Percentiles rank a stretch among this genome's conserved stretches.
phyloP scores from a whole-genome alignment of 345 rosid species.

The Eucalyptus victrix region DNA sequence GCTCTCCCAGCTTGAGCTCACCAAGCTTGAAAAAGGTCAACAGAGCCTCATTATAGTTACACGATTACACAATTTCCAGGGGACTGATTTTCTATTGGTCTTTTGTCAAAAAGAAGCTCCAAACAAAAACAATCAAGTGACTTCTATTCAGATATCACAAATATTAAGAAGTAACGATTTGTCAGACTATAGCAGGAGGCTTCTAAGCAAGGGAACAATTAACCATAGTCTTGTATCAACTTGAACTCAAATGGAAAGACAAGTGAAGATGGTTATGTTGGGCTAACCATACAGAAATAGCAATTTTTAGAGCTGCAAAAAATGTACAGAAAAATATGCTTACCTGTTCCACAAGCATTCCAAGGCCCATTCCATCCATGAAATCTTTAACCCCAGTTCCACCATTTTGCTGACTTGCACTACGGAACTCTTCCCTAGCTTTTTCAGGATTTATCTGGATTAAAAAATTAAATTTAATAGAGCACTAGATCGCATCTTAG shows the following conservation, averaged over 20 bases:
- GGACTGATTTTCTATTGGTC: neutral
- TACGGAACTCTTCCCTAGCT: constrained; percentile 90
- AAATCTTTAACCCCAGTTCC: constrained; percentile 90
- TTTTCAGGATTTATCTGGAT: constrained; percentile 88
- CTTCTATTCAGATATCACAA: neutral
- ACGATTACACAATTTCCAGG: neutral
- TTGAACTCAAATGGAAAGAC: neutral
- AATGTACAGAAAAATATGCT: neutral
- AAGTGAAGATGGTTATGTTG: neutral
- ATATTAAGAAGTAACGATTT: neutral
- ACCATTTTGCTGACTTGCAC: constrained; percentile 51
- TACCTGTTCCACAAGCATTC: constrained; percentile 91
- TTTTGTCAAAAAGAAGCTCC: neutral
- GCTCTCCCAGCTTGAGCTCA: constrained; percentile 84
- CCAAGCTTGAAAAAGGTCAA: constrained; percentile 42
- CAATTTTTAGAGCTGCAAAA: neutral
- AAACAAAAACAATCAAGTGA: neutral
- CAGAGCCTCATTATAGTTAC: neutral
- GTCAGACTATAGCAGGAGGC: neutral
- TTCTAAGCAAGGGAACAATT: neutral
- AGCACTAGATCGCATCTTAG: neutral
- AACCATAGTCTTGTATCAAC: neutral
- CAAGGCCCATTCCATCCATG: constrained; percentile 98
- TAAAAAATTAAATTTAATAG: neutral
- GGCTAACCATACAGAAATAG: neutral